Evolutionary conservation across 352 stramenopile genomes (phyloP), one percentile per base, ranked within the genome.

Genomic region (Phytophthora aleatoria): DNA sequence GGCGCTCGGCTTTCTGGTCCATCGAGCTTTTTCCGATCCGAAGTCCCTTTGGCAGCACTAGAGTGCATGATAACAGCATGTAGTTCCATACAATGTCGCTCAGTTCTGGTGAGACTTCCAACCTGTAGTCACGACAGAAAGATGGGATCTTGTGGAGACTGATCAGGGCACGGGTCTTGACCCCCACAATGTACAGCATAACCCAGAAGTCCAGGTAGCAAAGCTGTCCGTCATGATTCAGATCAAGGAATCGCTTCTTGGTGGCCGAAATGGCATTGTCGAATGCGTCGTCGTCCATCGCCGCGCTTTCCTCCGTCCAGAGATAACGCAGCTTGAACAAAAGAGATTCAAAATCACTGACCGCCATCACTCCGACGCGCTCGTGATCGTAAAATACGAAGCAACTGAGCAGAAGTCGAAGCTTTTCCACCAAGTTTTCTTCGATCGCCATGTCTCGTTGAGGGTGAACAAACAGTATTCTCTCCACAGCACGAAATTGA

Each of bases 151-250:
- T 79, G 5, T 75, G 70, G 63, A 93, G 89, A 50, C 79, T 76
- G 43, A 92, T 72, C 35, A 92, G 64, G 13, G 58, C 58, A 4
- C 67, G 64, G 6, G 79, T 84, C 11, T 79, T 88, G 12, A 92
- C 55, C 0, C 77, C 79, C 1, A 92, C 74, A 33, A 95, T 80
- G 52, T 95, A 95, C 0, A 95, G 64, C 79, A 95, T 90, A 0
- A 77, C 82, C 81, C 85, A 95, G 35, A 95, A 91, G 50, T 95
- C 86, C 20, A 95, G 61, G 54, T 95, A 95, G 45, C 84, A 92
- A 1, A 93, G 71, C 26, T 77, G 62, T 2, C 81, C 86, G 35
- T 93, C 86, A 3, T 78, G 64, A 33, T 89, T 66, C 1, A 69
- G 30, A 20, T 95, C 84, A 0, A 63, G 50, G 43, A 93, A 93